Evolutionary conservation across 2,329 filamentous ascomycete species (phyloP).

Genomic region (Penicillium brevicompactum): DNA sequence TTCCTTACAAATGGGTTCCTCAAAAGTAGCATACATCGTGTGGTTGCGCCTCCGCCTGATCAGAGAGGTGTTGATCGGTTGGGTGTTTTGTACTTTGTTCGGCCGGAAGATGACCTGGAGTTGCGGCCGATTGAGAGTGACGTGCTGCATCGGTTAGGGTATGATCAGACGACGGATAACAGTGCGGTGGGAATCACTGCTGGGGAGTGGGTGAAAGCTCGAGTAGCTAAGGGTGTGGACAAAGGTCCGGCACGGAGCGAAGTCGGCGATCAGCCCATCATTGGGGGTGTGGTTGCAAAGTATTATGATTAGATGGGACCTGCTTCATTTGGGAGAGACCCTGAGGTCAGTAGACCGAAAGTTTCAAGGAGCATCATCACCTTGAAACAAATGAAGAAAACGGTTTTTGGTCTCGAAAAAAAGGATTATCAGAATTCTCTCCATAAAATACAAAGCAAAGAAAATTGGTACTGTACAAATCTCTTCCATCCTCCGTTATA

Average conservation of each 20-base stretch:
- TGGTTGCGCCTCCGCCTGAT: constrained; percentile 48
- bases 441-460: neutral
- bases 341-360: neutral
- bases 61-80: constrained; percentile 43
- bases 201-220: constrained; percentile 24
- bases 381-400: too few relatives aligned
- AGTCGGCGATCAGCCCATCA: constrained; percentile 18
- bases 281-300: constrained; percentile 19
- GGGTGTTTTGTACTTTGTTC: constrained; percentile 49
- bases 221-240: constrained; percentile 21
- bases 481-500: constrained; percentile 9
- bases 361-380: too few relatives aligned
- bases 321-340: neutral
- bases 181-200: constrained; percentile 16
- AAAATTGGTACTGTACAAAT: constrained; percentile 2
- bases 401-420: too few relatives aligned
- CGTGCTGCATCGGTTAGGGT: constrained; percentile 35
- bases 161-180: constrained; percentile 10
- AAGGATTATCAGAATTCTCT: too few relatives aligned
- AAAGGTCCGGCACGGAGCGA: constrained; percentile 15
- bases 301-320: constrained; percentile 14
- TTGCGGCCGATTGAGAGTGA: constrained; percentile 27
- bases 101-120: constrained; percentile 39
- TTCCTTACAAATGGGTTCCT: constrained; percentile 53
- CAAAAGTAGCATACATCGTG: constrained; percentile 50